Conservation (phyloP, 2,329 filamentous ascomycete genomes). For the Malbranchea zuffiana region DNA sequence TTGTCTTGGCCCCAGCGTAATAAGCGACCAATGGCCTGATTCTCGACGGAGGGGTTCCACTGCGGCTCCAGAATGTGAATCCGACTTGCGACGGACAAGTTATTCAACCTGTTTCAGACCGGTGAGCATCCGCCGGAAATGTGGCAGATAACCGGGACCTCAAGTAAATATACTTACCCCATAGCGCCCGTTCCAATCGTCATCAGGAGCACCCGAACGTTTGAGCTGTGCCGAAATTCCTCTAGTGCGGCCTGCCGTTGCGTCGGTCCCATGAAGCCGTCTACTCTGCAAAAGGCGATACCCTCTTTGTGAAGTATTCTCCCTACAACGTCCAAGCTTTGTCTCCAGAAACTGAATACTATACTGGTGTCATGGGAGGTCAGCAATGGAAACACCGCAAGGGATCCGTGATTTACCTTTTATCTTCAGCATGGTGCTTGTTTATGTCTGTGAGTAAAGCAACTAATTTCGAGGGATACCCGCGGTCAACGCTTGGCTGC, state of each 20-base stretch:
- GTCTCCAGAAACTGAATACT: conserved; percentile 1
- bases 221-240: conserved; percentile 24
- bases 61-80: conserved; percentile 45
- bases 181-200: conserved; percentile 43
- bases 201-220: conserved; percentile 39
- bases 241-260: conserved; percentile 32
- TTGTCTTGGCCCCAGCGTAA: conserved; percentile 38
- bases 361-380: neutral
- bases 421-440: neutral
- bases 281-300: conserved; percentile 20
- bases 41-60: conserved; percentile 46
- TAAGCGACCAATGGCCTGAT: conserved; percentile 42
- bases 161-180: too few species aligned
- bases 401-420: conserved; percentile 1
- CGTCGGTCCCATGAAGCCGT: conserved; percentile 32
- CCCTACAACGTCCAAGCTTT: neutral
- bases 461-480: neutral
- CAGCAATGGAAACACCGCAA: neutral
- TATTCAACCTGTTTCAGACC: conserved; percentile 28
- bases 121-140: neutral
- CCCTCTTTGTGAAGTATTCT: neutral
- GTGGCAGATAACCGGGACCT: neutral
- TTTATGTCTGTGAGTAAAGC: neutral
- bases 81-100: conserved; percentile 39
- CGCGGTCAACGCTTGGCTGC: too few species aligned